Evolutionary conservation across 495 filamentous ascomycete genomes (phyloP).

Genomic region (Physcia stellaris): DNA sequence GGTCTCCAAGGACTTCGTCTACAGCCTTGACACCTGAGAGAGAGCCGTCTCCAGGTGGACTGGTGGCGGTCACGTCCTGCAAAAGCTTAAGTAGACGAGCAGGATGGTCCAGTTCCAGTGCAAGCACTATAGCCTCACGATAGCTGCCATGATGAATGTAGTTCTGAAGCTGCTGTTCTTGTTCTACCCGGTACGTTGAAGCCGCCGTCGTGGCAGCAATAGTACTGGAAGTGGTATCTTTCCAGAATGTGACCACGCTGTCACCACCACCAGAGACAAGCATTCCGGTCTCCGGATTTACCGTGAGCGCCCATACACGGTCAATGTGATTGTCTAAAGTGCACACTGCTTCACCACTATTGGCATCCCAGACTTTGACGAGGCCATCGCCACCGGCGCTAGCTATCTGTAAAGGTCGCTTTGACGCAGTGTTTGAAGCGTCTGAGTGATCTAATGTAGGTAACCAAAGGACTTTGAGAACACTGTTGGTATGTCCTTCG

Average conservation of each 20-base stretch:
- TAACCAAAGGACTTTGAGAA: slow-evolving; percentile 87
- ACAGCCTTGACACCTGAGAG: slow-evolving; percentile 65
- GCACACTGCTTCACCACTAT: slow-evolving; percentile 62
- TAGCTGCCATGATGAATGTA: slow-evolving; percentile 75
- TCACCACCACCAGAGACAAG: slow-evolving; percentile 83
- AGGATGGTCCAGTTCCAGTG: slow-evolving; percentile 86
- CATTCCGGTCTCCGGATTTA: slow-evolving; percentile 47
- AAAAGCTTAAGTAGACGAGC: slow-evolving; percentile 72
- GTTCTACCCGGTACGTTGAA: slow-evolving; percentile 68
- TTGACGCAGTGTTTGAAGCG: slow-evolving; percentile 18
- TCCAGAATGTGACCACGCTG: slow-evolving; percentile 87
- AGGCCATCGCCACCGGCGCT: slow-evolving; percentile 90
- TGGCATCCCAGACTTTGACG: slow-evolving; percentile 87
- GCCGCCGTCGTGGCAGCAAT: slow-evolving; percentile 53
- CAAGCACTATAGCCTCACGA: slow-evolving; percentile 81
- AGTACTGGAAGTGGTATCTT: slow-evolving; percentile 75
- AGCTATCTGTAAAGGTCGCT: slow-evolving; percentile 47
- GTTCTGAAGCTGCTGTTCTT: slow-evolving; percentile 86
- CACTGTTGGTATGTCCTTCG: slow-evolving; percentile 90
- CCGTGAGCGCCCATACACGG: slow-evolving; percentile 74
- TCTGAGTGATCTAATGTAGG: slow-evolving; percentile 36
- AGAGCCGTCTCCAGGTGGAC: slow-evolving; percentile 42
- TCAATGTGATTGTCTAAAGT: slow-evolving; percentile 95
- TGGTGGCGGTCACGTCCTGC: slow-evolving; percentile 57
- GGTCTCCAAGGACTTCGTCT: slow-evolving; percentile 65